phyloP scores from a whole-genome alignment of 306 rosid species.

The Sicyos baderoa region DNA sequence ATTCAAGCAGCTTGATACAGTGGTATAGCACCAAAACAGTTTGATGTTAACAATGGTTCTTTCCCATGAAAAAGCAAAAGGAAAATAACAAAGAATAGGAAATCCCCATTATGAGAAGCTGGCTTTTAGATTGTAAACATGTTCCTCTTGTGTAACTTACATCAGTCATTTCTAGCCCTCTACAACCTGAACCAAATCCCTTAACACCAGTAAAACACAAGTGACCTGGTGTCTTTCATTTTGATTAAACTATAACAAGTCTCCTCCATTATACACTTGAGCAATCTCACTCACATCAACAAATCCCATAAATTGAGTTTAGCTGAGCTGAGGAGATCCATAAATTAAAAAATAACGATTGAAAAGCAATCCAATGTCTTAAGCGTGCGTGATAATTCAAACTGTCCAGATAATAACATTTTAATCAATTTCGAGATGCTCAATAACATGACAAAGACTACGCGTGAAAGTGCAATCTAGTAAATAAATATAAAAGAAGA shows the following conservation, averaged over 20 bases:
- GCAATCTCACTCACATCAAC: not conserved
- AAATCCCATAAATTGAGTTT: not conserved
- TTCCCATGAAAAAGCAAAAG: not conserved
- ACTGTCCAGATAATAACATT: not conserved
- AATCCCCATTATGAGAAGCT: not conserved
- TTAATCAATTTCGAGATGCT: not conserved
- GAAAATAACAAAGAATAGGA: slow-evolving; percentile 3
- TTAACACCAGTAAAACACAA: not conserved
- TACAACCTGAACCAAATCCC: not conserved
- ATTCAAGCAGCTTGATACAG: not conserved
- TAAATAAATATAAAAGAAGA: not conserved
- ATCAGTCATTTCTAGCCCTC: slow-evolving; percentile 5
- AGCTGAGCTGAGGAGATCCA: not conserved
- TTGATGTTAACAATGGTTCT: not conserved
- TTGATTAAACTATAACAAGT: not conserved
- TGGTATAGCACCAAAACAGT: not conserved
- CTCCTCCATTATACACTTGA: not conserved
- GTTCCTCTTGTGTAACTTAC: slow-evolving; percentile 5
- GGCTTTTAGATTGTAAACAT: not conserved
- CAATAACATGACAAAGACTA: not conserved
- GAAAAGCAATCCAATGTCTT: too few relatives aligned
- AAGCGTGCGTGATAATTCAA: not conserved
- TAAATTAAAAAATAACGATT: too few relatives aligned
- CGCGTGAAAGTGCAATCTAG: not conserved
- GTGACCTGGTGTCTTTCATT: not conserved